phyloP scores from a whole-genome alignment of 1,284 basidiomycete genomes.

The Vanrija sp. region DNA sequence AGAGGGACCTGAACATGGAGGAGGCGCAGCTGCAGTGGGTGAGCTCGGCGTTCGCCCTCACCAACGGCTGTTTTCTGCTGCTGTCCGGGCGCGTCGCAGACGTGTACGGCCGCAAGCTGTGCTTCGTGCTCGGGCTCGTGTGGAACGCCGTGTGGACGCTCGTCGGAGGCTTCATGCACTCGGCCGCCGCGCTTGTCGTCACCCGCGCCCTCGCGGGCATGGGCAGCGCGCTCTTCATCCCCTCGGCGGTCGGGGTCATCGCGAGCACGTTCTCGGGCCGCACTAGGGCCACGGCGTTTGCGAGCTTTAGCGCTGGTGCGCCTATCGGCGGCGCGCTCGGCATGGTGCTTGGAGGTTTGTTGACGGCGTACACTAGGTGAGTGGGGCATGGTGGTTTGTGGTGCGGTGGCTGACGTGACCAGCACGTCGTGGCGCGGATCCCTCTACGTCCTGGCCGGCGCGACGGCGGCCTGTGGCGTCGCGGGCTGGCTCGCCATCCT shows the following conservation, averaged over 20 bases:
- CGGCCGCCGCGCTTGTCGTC: constrained; percentile 32
- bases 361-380: constrained; percentile 60
- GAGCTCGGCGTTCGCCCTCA: constrained; percentile 54
- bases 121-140: constrained; percentile 57
- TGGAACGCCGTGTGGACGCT: constrained; percentile 39
- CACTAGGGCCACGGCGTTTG: constrained; percentile 66
- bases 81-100: constrained; percentile 68
- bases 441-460: constrained; percentile 58
- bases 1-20: constrained; percentile 52
- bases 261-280: constrained; percentile 66
- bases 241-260: constrained; percentile 61
- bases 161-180: constrained; percentile 42
- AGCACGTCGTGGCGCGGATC: constrained; percentile 57
- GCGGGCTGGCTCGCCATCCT: constrained; percentile 59
- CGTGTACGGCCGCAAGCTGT: constrained; percentile 63
- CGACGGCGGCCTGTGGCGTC: constrained; percentile 55
- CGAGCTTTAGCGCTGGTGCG: constrained; percentile 68
- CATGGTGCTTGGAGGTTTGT: constrained; percentile 62
- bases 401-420: not conserved
- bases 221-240: constrained; percentile 24
- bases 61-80: constrained; percentile 65
- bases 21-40: constrained; percentile 61
- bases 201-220: constrained; percentile 36
- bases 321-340: constrained; percentile 72
- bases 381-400: not conserved